Base-by-base conservation (phyloP, 768 basidiomycete species). In the Trametes coccinea region DNA sequence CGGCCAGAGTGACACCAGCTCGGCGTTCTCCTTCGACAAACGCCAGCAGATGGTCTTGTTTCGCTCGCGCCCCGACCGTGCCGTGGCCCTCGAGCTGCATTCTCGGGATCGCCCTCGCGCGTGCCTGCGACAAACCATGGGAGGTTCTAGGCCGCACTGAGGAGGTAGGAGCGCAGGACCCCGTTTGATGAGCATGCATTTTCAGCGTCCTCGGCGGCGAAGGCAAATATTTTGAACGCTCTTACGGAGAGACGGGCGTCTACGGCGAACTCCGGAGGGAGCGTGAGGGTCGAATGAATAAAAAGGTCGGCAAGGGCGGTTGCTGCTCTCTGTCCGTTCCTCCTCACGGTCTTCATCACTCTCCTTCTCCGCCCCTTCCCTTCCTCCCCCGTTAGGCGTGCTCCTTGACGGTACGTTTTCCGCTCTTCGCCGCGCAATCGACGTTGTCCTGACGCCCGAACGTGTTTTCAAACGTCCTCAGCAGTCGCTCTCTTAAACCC, bases 401-500 rank as follows among this genome's bases (percentile, higher is more conserved):
- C 53, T 56, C 53, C 65, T 68, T 63, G 69, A 66, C 70, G 67
- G 66, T 69, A 40, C 45, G 56, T 37, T 6, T 22, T 55, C 44
- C 52, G 61, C 44, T 55, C 53, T 52, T 56, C 39, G 7, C 61
- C 33, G 59, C 43, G 48, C 46, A 55, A 37, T 7, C 53, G 62
- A n/a, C 41, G 51, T 60, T 22, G 22, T 39, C 48, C 40, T 46
- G n/a, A 27, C 52, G 30, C 43, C 37, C 66, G 55, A 7, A 59
- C 57, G 39, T 30, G 30, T 40, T n/a, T 53, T 43, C 14, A 8
- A 43, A n/a, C 47, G n/a, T 48, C n/a, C 17, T 46, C 57, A 67
- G 66, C 69, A 63, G 48, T 61, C 70, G 62, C 66, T 72, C 70
- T 61, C 68, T 67, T 67, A 59, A 63, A 64, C 30, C 55, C 51